Conservation (phyloP, 176 grass and related monocot genomes). For the Triticum dicoccoides region DNA sequence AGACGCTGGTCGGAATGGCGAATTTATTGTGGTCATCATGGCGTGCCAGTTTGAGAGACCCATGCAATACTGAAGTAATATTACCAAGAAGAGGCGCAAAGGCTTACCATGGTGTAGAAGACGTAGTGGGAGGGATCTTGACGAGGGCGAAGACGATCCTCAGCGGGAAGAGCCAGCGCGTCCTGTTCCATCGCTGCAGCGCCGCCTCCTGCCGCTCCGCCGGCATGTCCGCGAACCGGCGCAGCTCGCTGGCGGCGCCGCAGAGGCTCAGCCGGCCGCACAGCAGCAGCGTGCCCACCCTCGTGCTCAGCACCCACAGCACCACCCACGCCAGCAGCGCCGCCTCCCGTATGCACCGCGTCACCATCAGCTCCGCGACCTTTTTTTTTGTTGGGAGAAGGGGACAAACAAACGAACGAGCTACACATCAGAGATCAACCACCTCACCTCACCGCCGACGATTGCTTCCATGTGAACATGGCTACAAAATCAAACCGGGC, state of each 20-base stretch:
- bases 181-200: slow-evolving; percentile 59
- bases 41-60: not conserved
- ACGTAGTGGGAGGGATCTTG: slow-evolving; percentile 60
- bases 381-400: not conserved
- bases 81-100: too few species aligned
- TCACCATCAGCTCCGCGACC: slow-evolving; percentile 73
- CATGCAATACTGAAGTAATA: not conserved
- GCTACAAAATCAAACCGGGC: not conserved
- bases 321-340: slow-evolving; percentile 52
- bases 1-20: not conserved
- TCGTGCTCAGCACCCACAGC: slow-evolving; percentile 70
- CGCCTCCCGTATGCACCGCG: slow-evolving; percentile 46
- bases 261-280: slow-evolving; percentile 45
- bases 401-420: not conserved
- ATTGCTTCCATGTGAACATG: not conserved
- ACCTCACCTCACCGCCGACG: not conserved
- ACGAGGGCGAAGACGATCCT: slow-evolving; percentile 52
- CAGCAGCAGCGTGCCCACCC: slow-evolving; percentile 66
- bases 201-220: slow-evolving; percentile 46
- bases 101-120: slow-evolving; percentile 71
- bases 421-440: not conserved
- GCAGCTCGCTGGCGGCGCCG: slow-evolving; percentile 28
- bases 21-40: slow-evolving; percentile 14
- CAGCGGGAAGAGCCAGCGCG: slow-evolving; percentile 46
- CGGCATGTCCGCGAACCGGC: slow-evolving; percentile 69